A percentile compares a stretch with the other conserved stretches of the same genome.
Evolutionary conservation across 306 rosid species (phyloP).

Genomic region (Lupinus albus): DNA sequence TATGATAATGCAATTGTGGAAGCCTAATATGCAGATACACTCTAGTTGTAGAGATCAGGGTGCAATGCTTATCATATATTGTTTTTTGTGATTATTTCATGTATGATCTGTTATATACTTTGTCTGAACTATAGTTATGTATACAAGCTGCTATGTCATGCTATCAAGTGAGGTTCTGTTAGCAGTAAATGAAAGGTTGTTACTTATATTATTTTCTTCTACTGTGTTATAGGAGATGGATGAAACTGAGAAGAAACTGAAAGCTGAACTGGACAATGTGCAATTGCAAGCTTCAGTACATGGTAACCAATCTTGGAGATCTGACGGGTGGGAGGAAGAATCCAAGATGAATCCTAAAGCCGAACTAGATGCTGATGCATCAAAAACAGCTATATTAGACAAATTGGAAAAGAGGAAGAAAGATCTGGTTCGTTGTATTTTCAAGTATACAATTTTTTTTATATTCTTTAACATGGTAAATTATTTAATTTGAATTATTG

Average conservation of each 20-base stretch:
- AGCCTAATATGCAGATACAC: background rate
- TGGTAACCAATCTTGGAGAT: slow-evolving; percentile 38
- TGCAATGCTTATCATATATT: background rate
- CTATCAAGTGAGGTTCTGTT: background rate
- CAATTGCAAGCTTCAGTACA: slow-evolving; percentile 42
- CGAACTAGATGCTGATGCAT: slow-evolving; percentile 52
- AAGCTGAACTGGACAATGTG: slow-evolving; percentile 51
- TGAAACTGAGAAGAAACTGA: slow-evolving; percentile 61
- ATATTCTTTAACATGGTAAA: slow-evolving; percentile 6
- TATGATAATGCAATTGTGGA: background rate
- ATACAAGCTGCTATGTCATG: background rate
- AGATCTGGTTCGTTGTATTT: slow-evolving; percentile 62
- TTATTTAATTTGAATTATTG: background rate
- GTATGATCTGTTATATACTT: background rate
- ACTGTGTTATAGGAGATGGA: slow-evolving; percentile 67
- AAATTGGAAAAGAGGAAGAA: slow-evolving; percentile 74
- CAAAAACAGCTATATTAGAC: slow-evolving; percentile 50
- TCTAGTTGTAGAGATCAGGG: background rate
- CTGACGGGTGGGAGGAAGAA: slow-evolving; percentile 48
- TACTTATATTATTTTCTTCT: slow-evolving; percentile 5
- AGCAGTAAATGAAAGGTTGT: background rate
- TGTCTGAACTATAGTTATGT: background rate
- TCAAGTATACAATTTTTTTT: slow-evolving; percentile 12
- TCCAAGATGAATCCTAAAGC: slow-evolving; percentile 37
- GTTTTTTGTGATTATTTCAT: slow-evolving; percentile 5